Base-by-base conservation (phyloP, 768 basidiomycete genomes). In the Filobasidium floriforme region DNA sequence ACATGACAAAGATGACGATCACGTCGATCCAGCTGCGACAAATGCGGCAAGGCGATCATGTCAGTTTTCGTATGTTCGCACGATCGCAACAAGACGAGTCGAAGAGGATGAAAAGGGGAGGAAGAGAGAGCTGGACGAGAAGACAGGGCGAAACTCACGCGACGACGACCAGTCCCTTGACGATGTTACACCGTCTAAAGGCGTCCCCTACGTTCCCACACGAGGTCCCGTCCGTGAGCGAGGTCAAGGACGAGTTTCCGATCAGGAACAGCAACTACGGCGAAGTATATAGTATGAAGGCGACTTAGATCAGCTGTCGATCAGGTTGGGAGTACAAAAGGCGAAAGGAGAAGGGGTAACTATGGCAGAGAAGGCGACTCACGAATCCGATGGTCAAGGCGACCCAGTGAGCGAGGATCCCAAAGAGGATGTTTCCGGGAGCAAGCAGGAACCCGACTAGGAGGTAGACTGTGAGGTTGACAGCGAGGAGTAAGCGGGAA, bases 241-340 rank as follows among this genome's bases (percentile, higher is more conserved):
- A 77, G 24, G 77, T 79, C 22, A 79, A 66, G 7, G 78, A 74
- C 0, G 78, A 68, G 0, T 73, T 51, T 19, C 79, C 78, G 69
- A 79, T 75, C 18, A 79, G 54, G 74, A 74, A 77, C 26, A 80
- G 72, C 70, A 80, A 71, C 69, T 71, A n/a, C n/a, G n/a, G n/a
- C n/a, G n/a, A n/a, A n/a, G n/a, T n/a, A n/a, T n/a, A n/a, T n/a
- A n/a, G n/a, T n/a, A n/a, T n/a, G n/a, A n/a, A n/a, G n/a, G n/a
- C n/a, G n/a, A n/a, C n/a, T n/a, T n/a, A n/a, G n/a, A n/a, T n/a
- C n/a, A n/a, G n/a, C n/a, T n/a, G n/a, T n/a, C n/a, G n/a, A n/a
- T n/a, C n/a, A n/a, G n/a, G n/a, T n/a, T n/a, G n/a, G n/a, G n/a
- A n/a, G n/a, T n/a, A n/a, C n/a, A n/a, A n/a, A n/a, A n/a, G 43